Base-by-base conservation (phyloP, 345 rosid genomes). In the Salix caprea region DNA sequence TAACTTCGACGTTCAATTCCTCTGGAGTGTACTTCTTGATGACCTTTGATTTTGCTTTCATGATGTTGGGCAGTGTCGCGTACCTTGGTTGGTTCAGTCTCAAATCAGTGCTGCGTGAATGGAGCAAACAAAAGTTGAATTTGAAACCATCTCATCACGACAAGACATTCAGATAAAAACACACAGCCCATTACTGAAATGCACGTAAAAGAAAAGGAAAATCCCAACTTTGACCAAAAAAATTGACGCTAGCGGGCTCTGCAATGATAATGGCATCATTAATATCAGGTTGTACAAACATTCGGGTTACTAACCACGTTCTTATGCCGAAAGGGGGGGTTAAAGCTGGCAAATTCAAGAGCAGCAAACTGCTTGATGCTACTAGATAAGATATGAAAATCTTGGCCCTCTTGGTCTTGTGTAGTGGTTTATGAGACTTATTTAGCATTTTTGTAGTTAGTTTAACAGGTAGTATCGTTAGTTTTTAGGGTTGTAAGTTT, bases 41-140 rank as follows among this genome's bases (percentile, higher is more conserved):
- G 23, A 80, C 89, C 87, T 93, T 91, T 0, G 96, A 91, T 81
- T 91, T 95, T 0, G 98, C 98, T 83, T 95, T 95, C 99, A 95
- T 91, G 75, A 93, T 91, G 84, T 91, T 95, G 23, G 99, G 97
- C 37, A 94, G 95, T 6, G 99, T 90, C 4, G 99, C 99, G 67
- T 95, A 91, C 74, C 97, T 89, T 10, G 98, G 98, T 75, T 95
- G 96, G 89, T 95, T 94, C 76, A 95, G 86, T 85, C 99, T 89
- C 86, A 93, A 78, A 84, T 95, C 97, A 30, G 97, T 90, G 46
- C 97, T 95, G 94, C 89, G 79, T 16, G 18, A 56, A 15, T 12
- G 3, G 42, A 65, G 74, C 18, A 65, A 19, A 48, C 18, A 24
- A 67, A 3, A 16, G 56, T 18, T 44, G 30, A 28, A 52, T 28